Conservation (phyloP, 495 filamentous ascomycete species). For the Podospora pseudocomata region DNA sequence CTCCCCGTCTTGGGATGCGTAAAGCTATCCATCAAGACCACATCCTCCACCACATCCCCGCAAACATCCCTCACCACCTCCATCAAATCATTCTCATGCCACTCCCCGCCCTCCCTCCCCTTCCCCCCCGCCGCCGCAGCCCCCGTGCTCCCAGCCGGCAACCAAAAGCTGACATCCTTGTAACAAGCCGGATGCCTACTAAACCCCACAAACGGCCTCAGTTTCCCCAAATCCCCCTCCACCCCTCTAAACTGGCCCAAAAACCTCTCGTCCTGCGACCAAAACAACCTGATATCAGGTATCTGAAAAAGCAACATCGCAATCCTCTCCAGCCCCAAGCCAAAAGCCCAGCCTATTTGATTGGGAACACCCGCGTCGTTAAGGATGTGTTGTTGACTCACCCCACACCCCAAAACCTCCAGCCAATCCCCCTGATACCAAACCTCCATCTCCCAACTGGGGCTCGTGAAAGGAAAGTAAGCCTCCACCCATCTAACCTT, state of each 20-base stretch:
- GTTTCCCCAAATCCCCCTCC: slow-evolving; percentile 41
- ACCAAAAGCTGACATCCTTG: slow-evolving; percentile 94
- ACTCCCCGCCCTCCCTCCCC: slow-evolving; percentile 42
- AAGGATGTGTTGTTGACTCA: slow-evolving; percentile 76
- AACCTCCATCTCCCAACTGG: slow-evolving; percentile 93
- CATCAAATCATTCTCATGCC: slow-evolving; percentile 97
- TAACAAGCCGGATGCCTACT: slow-evolving; percentile 83
- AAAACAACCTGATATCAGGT: slow-evolving; percentile 96
- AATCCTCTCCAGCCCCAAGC: slow-evolving; percentile 85
- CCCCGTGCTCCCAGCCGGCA: slow-evolving; percentile 47
- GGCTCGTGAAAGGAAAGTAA: slow-evolving; percentile 93
- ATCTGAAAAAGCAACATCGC: slow-evolving; percentile 96
- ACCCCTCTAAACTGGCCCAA: slow-evolving; percentile 69
- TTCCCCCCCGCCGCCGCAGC: slow-evolving; percentile 51
- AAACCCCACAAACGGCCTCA: slow-evolving; percentile 76
- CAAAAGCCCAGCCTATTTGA: slow-evolving; percentile 92
- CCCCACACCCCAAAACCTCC: slow-evolving; percentile 90
- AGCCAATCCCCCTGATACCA: slow-evolving; percentile 95
- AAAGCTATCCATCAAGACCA: slow-evolving; percentile 75
- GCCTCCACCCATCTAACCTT: slow-evolving; percentile 92
- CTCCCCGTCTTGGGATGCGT: slow-evolving; percentile 79
- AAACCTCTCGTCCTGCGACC: slow-evolving; percentile 82
- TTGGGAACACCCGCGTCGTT: slow-evolving; percentile 69
- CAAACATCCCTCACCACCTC: slow-evolving; percentile 78
- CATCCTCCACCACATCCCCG: slow-evolving; percentile 83